phyloP scores from a whole-genome alignment of 306 rosid species.

The Cercis canadensis region DNA sequence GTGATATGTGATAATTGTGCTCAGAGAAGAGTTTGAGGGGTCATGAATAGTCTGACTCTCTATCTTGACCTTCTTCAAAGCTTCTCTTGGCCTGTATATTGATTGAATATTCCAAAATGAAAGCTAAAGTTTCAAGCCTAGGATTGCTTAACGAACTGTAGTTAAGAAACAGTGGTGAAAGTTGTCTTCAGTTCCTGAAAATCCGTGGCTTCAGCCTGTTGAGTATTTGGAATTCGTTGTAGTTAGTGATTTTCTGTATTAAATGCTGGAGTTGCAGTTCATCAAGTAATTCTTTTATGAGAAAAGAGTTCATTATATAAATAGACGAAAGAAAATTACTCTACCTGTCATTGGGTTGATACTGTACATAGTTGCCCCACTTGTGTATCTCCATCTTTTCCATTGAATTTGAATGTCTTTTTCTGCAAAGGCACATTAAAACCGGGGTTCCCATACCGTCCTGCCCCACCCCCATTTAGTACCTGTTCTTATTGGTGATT shows the following conservation, averaged over 20 bases:
- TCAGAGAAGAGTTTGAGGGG: neutral
- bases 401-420: neutral
- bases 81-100: neutral
- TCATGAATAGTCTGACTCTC: too few relatives aligned
- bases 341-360: neutral
- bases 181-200: neutral
- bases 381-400: neutral
- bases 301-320: neutral
- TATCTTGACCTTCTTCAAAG: too few relatives aligned
- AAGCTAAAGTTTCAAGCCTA: neutral
- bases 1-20: slow-evolving; percentile 13
- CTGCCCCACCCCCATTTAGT: too few relatives aligned
- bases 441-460: too few relatives aligned
- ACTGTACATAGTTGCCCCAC: too few relatives aligned
- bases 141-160: neutral
- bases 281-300: too few relatives aligned
- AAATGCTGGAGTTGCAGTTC: neutral
- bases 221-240: slow-evolving; percentile 24
- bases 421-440: neutral
- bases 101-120: slow-evolving; percentile 4
- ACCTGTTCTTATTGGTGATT: slow-evolving; percentile 3
- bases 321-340: neutral
- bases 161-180: neutral
- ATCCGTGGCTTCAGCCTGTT: neutral
- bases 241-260: neutral